phyloP scores from a whole-genome alignment of 768 basidiomycete species.

The Naganishia onofrii region DNA sequence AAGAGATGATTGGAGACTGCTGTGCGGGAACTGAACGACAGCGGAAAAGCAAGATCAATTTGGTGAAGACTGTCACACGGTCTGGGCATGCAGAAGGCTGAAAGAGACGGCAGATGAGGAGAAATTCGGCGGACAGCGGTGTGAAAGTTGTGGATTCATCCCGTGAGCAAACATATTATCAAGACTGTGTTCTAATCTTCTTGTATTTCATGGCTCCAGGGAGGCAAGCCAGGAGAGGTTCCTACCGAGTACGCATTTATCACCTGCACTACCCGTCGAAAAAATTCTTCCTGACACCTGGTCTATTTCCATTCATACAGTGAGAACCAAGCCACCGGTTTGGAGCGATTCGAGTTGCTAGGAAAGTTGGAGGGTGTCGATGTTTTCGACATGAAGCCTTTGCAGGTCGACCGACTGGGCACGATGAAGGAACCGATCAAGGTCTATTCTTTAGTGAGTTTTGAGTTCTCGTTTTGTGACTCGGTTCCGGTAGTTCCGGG shows the following conservation, averaged over 20 bases:
- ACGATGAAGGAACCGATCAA: slow-evolving; percentile 82
- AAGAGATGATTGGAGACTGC: not conserved
- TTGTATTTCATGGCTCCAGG: slow-evolving; percentile 25
- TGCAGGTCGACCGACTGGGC: slow-evolving; percentile 80
- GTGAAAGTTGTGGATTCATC: not conserved
- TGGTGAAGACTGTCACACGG: too few species aligned
- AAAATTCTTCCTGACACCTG: not conserved
- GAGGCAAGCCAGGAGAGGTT: slow-evolving; percentile 48
- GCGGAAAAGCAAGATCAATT: not conserved
- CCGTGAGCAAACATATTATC: not conserved
- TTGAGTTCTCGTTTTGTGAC: not conserved
- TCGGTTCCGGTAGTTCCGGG: not conserved
- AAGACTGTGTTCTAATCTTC: not conserved
- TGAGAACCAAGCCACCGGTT: slow-evolving; percentile 87
- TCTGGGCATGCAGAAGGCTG: not conserved
- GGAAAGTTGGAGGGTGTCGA: slow-evolving; percentile 83
- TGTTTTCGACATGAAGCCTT: slow-evolving; percentile 81
- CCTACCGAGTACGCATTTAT: slow-evolving; percentile 46
- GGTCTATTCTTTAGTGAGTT: slow-evolving; percentile 78
- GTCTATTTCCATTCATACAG: slow-evolving; percentile 29
- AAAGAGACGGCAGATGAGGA: too few species aligned
- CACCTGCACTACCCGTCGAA: not conserved
- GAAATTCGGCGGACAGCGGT: too few species aligned
- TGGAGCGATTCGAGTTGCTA: slow-evolving; percentile 89
- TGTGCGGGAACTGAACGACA: not conserved